Conservation (phyloP, 495 filamentous ascomycete species). For the Halenospora varia region DNA sequence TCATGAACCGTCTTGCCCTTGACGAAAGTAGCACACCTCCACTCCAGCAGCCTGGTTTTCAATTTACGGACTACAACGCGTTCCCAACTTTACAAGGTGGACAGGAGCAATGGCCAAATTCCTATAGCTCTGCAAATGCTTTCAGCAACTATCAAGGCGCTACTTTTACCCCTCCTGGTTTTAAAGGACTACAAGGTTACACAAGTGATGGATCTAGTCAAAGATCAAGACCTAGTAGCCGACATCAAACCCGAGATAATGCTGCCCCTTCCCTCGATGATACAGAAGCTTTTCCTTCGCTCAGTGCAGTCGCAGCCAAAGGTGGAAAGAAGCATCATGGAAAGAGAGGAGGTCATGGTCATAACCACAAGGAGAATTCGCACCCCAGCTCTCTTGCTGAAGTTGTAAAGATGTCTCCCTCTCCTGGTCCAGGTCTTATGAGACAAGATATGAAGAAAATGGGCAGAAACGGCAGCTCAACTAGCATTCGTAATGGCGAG, state of each 20-base stretch:
- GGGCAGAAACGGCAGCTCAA: conserved; percentile 49
- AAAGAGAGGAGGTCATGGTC: conserved; percentile 73
- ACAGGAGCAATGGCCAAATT: conserved; percentile 59
- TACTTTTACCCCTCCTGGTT: conserved; percentile 55
- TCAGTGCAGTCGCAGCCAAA: conserved; percentile 77
- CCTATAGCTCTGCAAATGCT: conserved; percentile 40
- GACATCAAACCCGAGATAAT: conserved; percentile 58
- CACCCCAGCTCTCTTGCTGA: conserved; percentile 83
- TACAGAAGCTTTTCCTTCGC: conserved; percentile 90
- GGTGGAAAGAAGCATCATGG: conserved; percentile 85
- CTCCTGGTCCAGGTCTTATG: conserved; percentile 52
- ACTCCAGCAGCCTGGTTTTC: conserved; percentile 60
- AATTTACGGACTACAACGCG: conserved; percentile 82
- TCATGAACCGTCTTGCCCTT: conserved; percentile 64
- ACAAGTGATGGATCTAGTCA: conserved; percentile 58
- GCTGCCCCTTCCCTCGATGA: conserved; percentile 82
- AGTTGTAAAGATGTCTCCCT: conserved; percentile 89
- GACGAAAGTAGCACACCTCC: conserved; percentile 59
- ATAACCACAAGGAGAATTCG: conserved; percentile 66
- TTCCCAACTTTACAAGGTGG: conserved; percentile 72
- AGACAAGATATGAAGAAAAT: conserved; percentile 46
- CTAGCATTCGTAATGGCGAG: conserved; percentile 58
- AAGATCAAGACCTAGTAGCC: conserved; percentile 81
- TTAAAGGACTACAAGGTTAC: conserved; percentile 48
- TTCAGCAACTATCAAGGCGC: conserved; percentile 40